Evolutionary conservation across 108 stramenopile species (phyloP), one percentile per base, ranked within the genome.

Genomic region (Cyclotella cryptica): DNA sequence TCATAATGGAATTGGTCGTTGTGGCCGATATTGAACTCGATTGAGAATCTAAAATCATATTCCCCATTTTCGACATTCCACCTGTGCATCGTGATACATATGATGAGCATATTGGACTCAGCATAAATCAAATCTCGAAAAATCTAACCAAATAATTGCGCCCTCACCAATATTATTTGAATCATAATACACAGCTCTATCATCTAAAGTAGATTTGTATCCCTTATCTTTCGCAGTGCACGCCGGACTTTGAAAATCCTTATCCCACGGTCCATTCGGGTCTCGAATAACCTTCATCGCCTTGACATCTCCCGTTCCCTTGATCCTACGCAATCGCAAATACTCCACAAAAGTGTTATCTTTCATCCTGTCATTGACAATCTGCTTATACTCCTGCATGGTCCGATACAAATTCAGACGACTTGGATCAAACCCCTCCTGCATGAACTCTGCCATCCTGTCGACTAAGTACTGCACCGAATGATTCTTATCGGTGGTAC

Each of bases 231-330:
- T 66, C 19, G 44, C 40, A 24, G 24, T 74, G 29, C 27, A 70
- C 26, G 67, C 42, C 18, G 80, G 80, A 10, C 49, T 68, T 0
- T 76, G 28, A 44, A 80, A 80, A 6, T 29, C 45, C 35, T 75
- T 80, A 42, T 80, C 75, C 80, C 80, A 80, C 15, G 57, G 28
- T 39, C 17, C 39, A 21, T 58, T 46, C 28, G 54, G 73, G 51
- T 80, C 80, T 57, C 43, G 62, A 55, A 80, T 80, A 10, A 47
- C 46, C 61, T 80, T 75, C 80, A 80, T 80, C 13, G 80, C 80
- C 59, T 61, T 80, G 11, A 70, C 69, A 43, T 69, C 69, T 49
- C 80, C 80, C 58, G 41, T 76, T 2, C 80, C 60, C n/a, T 45
- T 55, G 27, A 43, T n/a, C n/a, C n/a, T n/a, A n/a, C n/a, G n/a